Conservation (phyloP, 2,329 filamentous ascomycete species). For the Fusarium bulbicola region DNA sequence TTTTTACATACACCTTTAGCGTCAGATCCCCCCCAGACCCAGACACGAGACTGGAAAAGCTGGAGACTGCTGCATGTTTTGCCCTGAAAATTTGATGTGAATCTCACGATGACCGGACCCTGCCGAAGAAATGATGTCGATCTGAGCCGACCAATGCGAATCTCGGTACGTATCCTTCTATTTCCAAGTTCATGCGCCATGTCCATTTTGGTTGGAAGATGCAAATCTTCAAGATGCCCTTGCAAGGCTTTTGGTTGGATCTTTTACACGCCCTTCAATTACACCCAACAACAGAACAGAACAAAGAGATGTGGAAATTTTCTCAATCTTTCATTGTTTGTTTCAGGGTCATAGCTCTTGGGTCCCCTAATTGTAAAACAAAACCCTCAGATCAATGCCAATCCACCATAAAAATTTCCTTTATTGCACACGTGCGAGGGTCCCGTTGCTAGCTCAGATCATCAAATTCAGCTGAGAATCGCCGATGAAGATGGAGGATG, state of each 20-base stretch:
- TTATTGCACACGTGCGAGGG: constrained; percentile 1
- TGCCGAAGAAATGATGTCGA: constrained; percentile 42
- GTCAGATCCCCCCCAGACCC: constrained; percentile 3
- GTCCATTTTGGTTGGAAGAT: constrained; percentile 9
- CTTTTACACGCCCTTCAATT: constrained; percentile 12
- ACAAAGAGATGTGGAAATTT: background rate
- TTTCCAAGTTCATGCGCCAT: constrained; percentile 9
- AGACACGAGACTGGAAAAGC: constrained; percentile 2
- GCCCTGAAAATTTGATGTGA: background rate
- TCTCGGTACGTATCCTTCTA: constrained; percentile 2
- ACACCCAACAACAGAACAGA: background rate
- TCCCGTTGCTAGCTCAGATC: constrained; percentile 26
- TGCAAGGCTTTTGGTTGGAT: constrained; percentile 13
- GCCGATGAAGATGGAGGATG: constrained; percentile 25
- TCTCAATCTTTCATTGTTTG: background rate
- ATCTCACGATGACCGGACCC: constrained; percentile 30
- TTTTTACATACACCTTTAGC: background rate
- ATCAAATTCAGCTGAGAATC: constrained; percentile 29
- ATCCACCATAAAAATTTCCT: constrained; percentile 27
- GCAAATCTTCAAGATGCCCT: constrained; percentile 1
- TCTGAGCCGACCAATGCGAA: constrained; percentile 30
- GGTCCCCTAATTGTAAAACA: constrained; percentile 1
- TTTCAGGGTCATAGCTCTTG: constrained; percentile 13
- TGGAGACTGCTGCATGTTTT: constrained; percentile 16
- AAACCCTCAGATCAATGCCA: background rate